Evolutionary conservation across 164 flowering plant genomes (phyloP), one percentile per base, ranked within the genome.

Genomic region (Vitis labrusca): DNA sequence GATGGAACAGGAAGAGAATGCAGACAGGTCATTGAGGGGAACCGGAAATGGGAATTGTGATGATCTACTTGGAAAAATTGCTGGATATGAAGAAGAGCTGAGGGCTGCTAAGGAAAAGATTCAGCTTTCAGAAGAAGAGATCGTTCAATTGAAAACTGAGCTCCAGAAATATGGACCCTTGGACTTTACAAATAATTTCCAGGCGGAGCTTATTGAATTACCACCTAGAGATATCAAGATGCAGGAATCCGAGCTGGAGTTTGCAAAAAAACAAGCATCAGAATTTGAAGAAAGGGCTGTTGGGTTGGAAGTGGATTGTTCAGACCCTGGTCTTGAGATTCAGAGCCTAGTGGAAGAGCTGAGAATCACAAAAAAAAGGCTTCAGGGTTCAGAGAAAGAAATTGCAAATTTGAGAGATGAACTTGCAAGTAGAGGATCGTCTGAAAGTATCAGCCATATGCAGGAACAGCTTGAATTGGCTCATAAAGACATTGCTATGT

Each of bases 31-130:
- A 4, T 61, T 67, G 14, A 79, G 59, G 58, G 78, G 62, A 16
- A 19, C 65, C 1, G 73, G 64, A 63, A 71, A 68, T 77, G 87
- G 75, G 17, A 74, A 66, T 50, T 29, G 55, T 63, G 84, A 76
- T 19, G 75, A 73, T 17, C 65, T 75, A 57, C 66, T 65, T 44
- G 62, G 73, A 32, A 83, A 74, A 74, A 76, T 82, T 15, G 64
- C 77, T 3, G 75, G 67, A 65, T 85, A 81, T 58, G 91, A 89
- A 64, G 83, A 87, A 74, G 89, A 85, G 56, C 75, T 90, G 48
- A 79, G 10, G 60, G 63, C 19, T 17, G 78, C 89, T 8, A 82
- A 78, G 37, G 77, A 81, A 62, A 85, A 78, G 77, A 70, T 86
- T 55, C 67, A 44, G 56, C 15, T 64, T 27, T 83, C 90, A 32